phyloP scores from a whole-genome alignment of 352 stramenopile species.

The Phytophthora podocarpi region DNA sequence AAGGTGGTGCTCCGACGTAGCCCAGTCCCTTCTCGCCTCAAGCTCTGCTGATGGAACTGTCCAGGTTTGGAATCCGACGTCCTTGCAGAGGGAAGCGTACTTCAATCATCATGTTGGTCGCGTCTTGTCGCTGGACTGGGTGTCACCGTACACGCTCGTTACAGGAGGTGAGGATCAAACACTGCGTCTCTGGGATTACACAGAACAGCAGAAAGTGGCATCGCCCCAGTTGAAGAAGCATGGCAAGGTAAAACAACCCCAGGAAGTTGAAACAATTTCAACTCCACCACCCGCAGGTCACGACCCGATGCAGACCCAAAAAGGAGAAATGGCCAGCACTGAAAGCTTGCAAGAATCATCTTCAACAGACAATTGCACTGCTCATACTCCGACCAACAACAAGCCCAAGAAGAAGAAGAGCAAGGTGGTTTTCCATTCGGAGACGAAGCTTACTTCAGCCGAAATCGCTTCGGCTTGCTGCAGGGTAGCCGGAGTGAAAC shows the following conservation, averaged over 20 bases:
- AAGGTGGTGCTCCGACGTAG: constrained; percentile 35
- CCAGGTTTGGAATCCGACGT: constrained; percentile 55
- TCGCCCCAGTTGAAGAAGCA: constrained; percentile 25
- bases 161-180: constrained; percentile 77
- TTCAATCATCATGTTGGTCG: constrained; percentile 61
- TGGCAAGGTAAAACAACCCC: constrained; percentile 31
- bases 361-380: not conserved
- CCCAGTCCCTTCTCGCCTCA: constrained; percentile 44
- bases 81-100: constrained; percentile 21
- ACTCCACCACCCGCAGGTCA: not conserved
- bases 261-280: constrained; percentile 12
- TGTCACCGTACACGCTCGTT: constrained; percentile 45
- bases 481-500: constrained; percentile 1
- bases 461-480: constrained; percentile 31
- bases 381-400: constrained; percentile 6
- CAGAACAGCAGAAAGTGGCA: constrained; percentile 25
- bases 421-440: constrained; percentile 32
- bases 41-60: constrained; percentile 57
- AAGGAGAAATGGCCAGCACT: not conserved
- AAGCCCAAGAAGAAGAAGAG: constrained; percentile 40
- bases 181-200: constrained; percentile 65
- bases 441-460: constrained; percentile 10
- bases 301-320: not conserved
- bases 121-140: constrained; percentile 63
- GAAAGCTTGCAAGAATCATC: not conserved